Evolutionary conservation across 202 grass and related monocot species (phyloP), one percentile per base, ranked within the genome.

Genomic region (Panicum virgatum): DNA sequence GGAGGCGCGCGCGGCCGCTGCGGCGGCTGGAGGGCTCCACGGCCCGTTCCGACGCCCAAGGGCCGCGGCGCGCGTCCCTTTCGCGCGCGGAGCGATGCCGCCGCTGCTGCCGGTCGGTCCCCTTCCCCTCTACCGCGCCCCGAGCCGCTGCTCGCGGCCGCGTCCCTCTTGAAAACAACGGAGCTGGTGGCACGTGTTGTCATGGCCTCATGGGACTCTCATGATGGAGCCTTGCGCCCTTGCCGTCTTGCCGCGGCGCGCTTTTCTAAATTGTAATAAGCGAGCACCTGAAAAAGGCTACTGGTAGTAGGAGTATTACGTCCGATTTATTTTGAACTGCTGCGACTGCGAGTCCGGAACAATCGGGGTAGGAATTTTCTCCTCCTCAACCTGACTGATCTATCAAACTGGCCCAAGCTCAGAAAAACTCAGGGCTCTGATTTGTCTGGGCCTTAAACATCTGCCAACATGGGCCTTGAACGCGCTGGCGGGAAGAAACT

Each of bases 41-140:
- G 50, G 12, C 90, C 75, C 83, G 34, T 72, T 18, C 23, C 73
- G 3, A 43, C 64, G 66, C 37, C 76, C 37, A 91, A 88, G 60
- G 89, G 82, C 0, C 72, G 78, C 22, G 52, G 51, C 20, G 76
- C 61, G n/a, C 58, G 57, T 57, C 50, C 62, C 72, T 19, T 42
- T 43, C 62, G 7, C 75, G 16, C 67, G 34, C 44, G 22, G 43
- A 42, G 10, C 69, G 34, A n/a, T n/a, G n/a, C n/a, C 4, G 32
- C 30, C 5, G 10, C 27, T 34, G 23, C 43, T 8, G 44, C 29
- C n/a, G 3, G 26, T 37, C 51, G 39, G n/a, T n/a, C n/a, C n/a
- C n/a, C n/a, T n/a, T n/a, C n/a, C n/a, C n/a, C n/a, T n/a, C n/a
- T n/a, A n/a, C n/a, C n/a, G 32, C 32, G 32, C 32, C 3, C 51